phyloP scores from a whole-genome alignment of 305 asterid species.

The Andrographis paniculata region DNA sequence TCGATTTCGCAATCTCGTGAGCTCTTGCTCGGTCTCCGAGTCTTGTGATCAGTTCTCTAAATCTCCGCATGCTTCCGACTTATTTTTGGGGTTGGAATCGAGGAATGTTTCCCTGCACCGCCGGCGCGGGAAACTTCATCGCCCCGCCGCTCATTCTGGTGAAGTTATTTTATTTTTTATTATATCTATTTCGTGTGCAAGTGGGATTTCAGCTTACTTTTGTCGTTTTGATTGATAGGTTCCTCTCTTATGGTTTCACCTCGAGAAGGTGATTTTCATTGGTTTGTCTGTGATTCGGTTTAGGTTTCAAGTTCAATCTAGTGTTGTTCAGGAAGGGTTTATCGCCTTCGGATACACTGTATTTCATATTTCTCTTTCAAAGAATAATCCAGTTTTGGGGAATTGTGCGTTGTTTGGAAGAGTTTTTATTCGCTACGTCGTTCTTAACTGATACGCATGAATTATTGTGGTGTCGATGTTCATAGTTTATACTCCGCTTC shows the following conservation, averaged over 20 bases:
- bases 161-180: background rate
- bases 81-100: constrained; percentile 38
- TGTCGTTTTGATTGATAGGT: constrained; percentile 1
- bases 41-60: constrained; percentile 45
- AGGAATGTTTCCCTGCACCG: constrained; percentile 27
- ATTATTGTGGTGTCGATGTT: too few relatives aligned
- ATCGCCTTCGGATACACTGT: background rate
- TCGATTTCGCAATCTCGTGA: constrained; percentile 34
- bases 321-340: background rate
- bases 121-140: constrained; percentile 29
- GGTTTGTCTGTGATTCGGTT: constrained; percentile 13
- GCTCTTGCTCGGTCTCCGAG: constrained; percentile 45
- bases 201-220: constrained; percentile 9
- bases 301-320: constrained; percentile 8
- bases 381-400: background rate
- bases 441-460: too few relatives aligned
- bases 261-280: constrained; percentile 6
- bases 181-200: background rate
- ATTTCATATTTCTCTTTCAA: too few relatives aligned
- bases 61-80: constrained; percentile 30
- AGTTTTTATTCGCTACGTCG: constrained; percentile 11
- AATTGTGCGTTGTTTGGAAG: constrained; percentile 6
- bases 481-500: background rate
- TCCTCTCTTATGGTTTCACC: too few relatives aligned
- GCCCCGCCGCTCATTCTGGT: constrained; percentile 44